Evolutionary conservation across 306 rosid species (phyloP).

Genomic region (Rubus parviflorus): DNA sequence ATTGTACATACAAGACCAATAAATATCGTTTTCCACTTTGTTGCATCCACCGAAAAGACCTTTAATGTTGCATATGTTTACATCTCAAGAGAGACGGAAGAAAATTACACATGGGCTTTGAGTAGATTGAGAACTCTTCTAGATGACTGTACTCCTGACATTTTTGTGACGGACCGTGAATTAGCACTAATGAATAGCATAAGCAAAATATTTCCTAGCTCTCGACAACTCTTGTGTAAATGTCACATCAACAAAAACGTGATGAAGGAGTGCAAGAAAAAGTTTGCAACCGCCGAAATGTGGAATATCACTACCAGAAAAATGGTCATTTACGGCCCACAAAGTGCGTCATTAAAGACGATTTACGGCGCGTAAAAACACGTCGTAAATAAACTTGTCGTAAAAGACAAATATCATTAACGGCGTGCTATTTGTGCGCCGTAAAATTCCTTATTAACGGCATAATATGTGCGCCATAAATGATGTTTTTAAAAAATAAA

Average conservation of each 20-base stretch:
- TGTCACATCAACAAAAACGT: background rate
- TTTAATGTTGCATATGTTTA: background rate
- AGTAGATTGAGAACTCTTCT: background rate
- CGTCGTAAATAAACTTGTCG: too few species aligned
- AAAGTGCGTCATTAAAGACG: too few species aligned
- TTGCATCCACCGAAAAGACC: too few species aligned
- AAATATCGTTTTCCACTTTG: too few species aligned
- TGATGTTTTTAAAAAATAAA: too few species aligned
- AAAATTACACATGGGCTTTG: background rate
- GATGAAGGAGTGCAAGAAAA: background rate
- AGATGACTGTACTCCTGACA: background rate
- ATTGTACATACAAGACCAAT: too few species aligned
- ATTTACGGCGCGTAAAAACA: too few species aligned
- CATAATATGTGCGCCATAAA: too few species aligned
- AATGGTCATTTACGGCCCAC: too few species aligned
- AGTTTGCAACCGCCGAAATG: accelerated
- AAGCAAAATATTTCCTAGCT: background rate
- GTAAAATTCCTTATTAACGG: too few species aligned
- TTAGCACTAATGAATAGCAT: background rate
- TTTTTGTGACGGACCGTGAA: background rate
- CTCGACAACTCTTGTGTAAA: background rate
- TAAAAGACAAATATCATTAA: too few species aligned
- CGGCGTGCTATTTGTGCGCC: too few species aligned
- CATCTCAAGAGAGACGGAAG: background rate
- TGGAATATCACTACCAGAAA: background rate